phyloP scores from a whole-genome alignment of 108 stramenopile species.

The Conticribra guillardii region DNA sequence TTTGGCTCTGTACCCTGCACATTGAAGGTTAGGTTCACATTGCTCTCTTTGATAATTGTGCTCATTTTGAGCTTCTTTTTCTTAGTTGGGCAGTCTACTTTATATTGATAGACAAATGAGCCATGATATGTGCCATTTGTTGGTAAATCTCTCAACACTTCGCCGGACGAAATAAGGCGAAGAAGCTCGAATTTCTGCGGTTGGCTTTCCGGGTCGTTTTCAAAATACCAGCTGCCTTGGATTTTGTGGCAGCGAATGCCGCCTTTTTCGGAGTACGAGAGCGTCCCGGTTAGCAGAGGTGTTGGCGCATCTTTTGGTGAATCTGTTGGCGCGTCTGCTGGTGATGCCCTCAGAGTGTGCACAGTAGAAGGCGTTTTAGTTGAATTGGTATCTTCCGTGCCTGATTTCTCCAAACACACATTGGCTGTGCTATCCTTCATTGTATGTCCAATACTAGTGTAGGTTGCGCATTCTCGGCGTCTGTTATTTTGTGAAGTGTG shows the following conservation, averaged over 20 bases:
- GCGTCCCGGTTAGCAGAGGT: constrained; percentile 53
- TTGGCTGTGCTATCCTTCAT: no score
- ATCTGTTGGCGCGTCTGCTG: no score
- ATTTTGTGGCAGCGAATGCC: constrained; percentile 62
- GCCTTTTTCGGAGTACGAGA: constrained; percentile 54
- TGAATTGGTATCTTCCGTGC: no score
- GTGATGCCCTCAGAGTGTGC: no score
- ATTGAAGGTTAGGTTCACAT: constrained; percentile 68
- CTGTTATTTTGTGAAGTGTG: no score
- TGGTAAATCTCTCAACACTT: constrained; percentile 54
- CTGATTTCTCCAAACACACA: no score
- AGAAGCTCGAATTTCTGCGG: constrained; percentile 71
- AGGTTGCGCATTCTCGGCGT: no score
- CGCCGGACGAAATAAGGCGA: constrained; percentile 50
- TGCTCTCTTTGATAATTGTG: constrained; percentile 64
- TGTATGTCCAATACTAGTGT: no score
- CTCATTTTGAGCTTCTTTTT: constrained; percentile 54
- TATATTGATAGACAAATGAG: constrained; percentile 67
- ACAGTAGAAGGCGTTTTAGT: no score
- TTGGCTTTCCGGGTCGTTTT: constrained; percentile 60
- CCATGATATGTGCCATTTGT: constrained; percentile 70
- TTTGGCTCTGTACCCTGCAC: constrained; percentile 30
- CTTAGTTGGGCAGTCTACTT: constrained; percentile 64
- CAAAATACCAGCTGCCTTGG: constrained; percentile 78
- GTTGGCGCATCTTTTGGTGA: constrained; percentile 38